phyloP scores from a whole-genome alignment of 352 stramenopile genomes.

The Globisporangium nagaii region DNA sequence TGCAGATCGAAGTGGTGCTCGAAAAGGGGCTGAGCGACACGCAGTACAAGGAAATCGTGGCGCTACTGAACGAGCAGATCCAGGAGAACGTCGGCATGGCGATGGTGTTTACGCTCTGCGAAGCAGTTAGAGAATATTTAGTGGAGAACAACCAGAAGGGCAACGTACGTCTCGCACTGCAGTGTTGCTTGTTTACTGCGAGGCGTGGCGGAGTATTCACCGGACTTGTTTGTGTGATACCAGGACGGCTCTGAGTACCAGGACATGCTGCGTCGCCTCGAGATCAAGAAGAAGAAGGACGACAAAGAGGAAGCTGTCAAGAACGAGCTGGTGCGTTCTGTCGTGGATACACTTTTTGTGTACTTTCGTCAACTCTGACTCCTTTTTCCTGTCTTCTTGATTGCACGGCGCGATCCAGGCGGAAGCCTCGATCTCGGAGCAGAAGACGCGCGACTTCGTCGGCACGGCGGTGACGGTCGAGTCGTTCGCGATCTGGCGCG shows the following conservation, averaged over 20 bases:
- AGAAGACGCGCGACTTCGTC: slow-evolving; percentile 13
- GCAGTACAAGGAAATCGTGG: slow-evolving; percentile 74
- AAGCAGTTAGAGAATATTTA: slow-evolving; percentile 81
- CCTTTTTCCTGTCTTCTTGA: background rate
- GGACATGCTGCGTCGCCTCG: slow-evolving; percentile 82
- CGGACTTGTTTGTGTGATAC: background rate
- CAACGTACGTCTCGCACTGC: slow-evolving; percentile 39
- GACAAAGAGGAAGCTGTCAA: slow-evolving; percentile 53
- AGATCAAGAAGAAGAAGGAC: slow-evolving; percentile 78
- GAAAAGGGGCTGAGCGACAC: slow-evolving; percentile 76
- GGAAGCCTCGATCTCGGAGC: slow-evolving; percentile 4
- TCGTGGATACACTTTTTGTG: background rate
- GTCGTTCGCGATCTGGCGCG: slow-evolving; percentile 66
- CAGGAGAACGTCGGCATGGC: slow-evolving; percentile 82
- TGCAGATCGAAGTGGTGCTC: slow-evolving; percentile 62
- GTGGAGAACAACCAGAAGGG: slow-evolving; percentile 85
- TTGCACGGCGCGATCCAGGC: background rate
- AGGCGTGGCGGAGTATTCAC: too few species aligned
- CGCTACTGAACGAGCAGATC: slow-evolving; percentile 57
- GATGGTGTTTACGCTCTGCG: slow-evolving; percentile 84
- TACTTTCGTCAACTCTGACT: background rate
- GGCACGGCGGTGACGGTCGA: slow-evolving; percentile 77
- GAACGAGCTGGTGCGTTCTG: slow-evolving; percentile 25
- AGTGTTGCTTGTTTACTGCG: background rate
- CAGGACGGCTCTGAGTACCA: slow-evolving; percentile 86